Base-by-base conservation (phyloP, 805 yeast species). In the Saccharomycopsis vini region DNA sequence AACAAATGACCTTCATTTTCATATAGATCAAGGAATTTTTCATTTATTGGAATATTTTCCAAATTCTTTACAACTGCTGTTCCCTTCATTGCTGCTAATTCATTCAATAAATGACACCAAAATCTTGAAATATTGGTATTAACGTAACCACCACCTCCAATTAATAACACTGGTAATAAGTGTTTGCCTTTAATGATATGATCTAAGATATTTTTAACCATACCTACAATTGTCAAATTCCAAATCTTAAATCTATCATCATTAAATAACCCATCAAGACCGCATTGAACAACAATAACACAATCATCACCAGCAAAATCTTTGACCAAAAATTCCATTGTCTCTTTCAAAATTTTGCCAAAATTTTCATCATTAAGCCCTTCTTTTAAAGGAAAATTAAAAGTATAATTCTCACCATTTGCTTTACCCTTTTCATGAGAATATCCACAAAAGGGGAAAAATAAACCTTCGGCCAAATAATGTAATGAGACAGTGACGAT, bases 71-170 rank as follows among this genome's bases (percentile, higher is more conserved):
- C 12, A 26, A 9, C 12, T 12, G 12, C 7, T 26, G 29, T 7
- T 9, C 12, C 12, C 10, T 26, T 26, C 29, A 26, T 9, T 26
- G 7, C 12, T 9, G 7, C 12, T 12, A 26, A 26, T 26, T 26
- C 29, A 9, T 26, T 26, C 29, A 26, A 26, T 12, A 26, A 9
- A 26, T 9, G 12, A 12, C 29, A 26, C 29, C 29, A 26, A 26
- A 26, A 26, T 26, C 29, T 26, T 26, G 29, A 26, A 21, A 75
- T 68, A 47, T 81, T 79, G 2, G 66, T 56, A 48, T 70, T 75
- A 48, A 80, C 75, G 55, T 83, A 83, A 0, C 90, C 92, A 2
- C 92, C 92, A 2, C 92, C 92, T 1, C 90, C 90, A 1, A 82
- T 62, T 5, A 83, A 45, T 42, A 79, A 43, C 0, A 66, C 56